Percentiles rank a stretch among this genome's conserved stretches.
These are phyloP conservation scores for Suhomyces faveliae DNA, from an alignment of 805 yeast genomes.

Conservation along the genomic window DNA sequence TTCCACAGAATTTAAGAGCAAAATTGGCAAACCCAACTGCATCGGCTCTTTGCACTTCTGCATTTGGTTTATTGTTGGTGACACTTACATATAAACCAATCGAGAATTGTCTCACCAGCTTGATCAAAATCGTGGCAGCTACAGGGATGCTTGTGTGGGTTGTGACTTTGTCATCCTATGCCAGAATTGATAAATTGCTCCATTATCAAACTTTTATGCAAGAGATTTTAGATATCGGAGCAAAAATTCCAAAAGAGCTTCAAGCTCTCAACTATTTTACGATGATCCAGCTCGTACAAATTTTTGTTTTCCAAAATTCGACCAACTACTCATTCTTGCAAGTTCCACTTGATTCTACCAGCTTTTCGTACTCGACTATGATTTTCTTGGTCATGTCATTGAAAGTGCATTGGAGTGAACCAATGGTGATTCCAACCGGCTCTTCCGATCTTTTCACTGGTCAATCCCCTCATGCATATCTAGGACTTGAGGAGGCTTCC, in stretches of 20 bases:
- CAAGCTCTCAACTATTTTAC: slow-evolving; percentile 14
- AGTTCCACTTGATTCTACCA: slow-evolving; percentile 8
- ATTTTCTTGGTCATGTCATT: background rate
- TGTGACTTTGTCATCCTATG: slow-evolving; percentile 18
- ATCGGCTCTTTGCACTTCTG: slow-evolving; percentile 19
- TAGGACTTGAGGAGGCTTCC: background rate
- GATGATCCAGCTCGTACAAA: slow-evolving; percentile 13
- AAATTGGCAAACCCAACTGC: slow-evolving; percentile 16
- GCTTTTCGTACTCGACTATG: slow-evolving; percentile 1
- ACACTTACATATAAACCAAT: slow-evolving; percentile 18
- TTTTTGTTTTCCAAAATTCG: slow-evolving; percentile 18
- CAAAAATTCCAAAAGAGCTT: slow-evolving; percentile 12
- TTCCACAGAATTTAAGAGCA: slow-evolving; percentile 4
- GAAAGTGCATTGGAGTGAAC: slow-evolving; percentile 5
- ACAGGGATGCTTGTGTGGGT: slow-evolving; percentile 31
- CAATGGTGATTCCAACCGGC: background rate
- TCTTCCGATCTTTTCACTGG: slow-evolving; percentile 1
- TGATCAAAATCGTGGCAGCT: slow-evolving; percentile 23
- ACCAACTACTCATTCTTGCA: slow-evolving; percentile 16
- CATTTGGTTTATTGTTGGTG: slow-evolving; percentile 20
- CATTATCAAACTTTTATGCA: background rate
- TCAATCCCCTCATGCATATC: slow-evolving; percentile 5
- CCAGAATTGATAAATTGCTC: slow-evolving; percentile 12
- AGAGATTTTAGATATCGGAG: slow-evolving; percentile 2
- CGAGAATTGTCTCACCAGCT: slow-evolving; percentile 14